These are phyloP conservation scores for Fusarium pseudograminearum DNA, from an alignment of 2,329 filamentous ascomycete species.

Conservation along the genomic window DNA sequence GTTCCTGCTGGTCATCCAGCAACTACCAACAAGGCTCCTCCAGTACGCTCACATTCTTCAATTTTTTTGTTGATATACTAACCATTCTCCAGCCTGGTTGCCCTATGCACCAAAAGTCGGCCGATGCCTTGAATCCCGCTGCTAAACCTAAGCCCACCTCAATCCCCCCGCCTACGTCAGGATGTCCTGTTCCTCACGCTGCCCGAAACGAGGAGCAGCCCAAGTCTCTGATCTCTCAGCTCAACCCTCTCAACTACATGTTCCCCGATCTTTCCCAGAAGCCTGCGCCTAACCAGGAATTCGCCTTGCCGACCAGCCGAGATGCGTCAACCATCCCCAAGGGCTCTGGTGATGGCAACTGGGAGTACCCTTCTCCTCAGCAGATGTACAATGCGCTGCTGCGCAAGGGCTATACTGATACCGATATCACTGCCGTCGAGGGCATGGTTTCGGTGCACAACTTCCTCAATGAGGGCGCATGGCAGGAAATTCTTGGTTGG, in stretches of 20 bases:
- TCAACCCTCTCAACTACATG: slow-evolving; percentile 92
- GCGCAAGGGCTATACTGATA: slow-evolving; percentile 95
- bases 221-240: slow-evolving; percentile 65
- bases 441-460: slow-evolving; percentile 99
- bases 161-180: slow-evolving; percentile 40
- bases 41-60: slow-evolving; percentile 45
- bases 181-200: slow-evolving; percentile 60
- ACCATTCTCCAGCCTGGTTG: slow-evolving; percentile 60
- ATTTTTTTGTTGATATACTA: slow-evolving; percentile 25
- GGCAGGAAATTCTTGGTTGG: slow-evolving; percentile 95
- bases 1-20: slow-evolving; percentile 52
- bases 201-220: slow-evolving; percentile 51
- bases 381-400: slow-evolving; percentile 99
- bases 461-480: slow-evolving; percentile 97
- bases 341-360: slow-evolving; percentile 80
- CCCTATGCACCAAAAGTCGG: slow-evolving; percentile 68
- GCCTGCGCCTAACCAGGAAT: slow-evolving; percentile 77
- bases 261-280: slow-evolving; percentile 86
- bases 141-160: slow-evolving; percentile 43
- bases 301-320: slow-evolving; percentile 81
- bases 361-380: slow-evolving; percentile 98
- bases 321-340: slow-evolving; percentile 93
- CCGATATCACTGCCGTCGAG: slow-evolving; percentile 91
- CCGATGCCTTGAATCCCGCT: slow-evolving; percentile 59
- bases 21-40: slow-evolving; percentile 49